phyloP scores from a whole-genome alignment of 768 basidiomycete genomes.

The Auricularia heimuer region DNA sequence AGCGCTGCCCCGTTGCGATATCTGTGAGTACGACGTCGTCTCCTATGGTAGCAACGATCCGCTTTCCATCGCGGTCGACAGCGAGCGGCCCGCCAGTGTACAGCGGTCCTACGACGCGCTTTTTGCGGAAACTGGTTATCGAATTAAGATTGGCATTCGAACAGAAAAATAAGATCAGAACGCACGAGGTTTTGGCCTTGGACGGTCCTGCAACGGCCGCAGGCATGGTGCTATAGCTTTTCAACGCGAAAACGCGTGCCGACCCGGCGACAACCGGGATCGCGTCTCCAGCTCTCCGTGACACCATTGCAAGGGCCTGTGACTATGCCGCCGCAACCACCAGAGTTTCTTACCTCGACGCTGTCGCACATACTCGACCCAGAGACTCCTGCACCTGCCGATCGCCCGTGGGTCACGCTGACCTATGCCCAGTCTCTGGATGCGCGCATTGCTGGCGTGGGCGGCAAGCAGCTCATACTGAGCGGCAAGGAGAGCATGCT shows the following conservation, averaged over 20 bases:
- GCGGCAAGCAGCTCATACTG: constrained; percentile 65
- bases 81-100: constrained; percentile 86
- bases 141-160: not conserved
- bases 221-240: not conserved
- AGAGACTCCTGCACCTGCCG: constrained; percentile 4
- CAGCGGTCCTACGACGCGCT: constrained; percentile 60
- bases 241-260: not conserved
- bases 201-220: not conserved
- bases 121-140: constrained; percentile 59
- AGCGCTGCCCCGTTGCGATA: constrained; percentile 56
- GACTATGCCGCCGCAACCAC: not conserved
- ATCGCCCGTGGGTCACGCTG: constrained; percentile 58
- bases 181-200: not conserved
- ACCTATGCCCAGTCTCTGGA: constrained; percentile 84
- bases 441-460: constrained; percentile 73
- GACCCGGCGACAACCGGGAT: not conserved
- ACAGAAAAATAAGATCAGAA: not conserved
- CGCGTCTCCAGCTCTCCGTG: not conserved
- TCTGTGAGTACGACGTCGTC: constrained; percentile 82
- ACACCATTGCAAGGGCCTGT: no score
- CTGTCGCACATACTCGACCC: constrained; percentile 4
- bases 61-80: constrained; percentile 65
- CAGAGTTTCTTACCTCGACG: constrained; percentile 6
- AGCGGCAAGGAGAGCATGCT: constrained; percentile 81
- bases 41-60: constrained; percentile 76